Evolutionary conservation across 352 stramenopile genomes (phyloP).

Genomic region (Phytophthora colocasiae): DNA sequence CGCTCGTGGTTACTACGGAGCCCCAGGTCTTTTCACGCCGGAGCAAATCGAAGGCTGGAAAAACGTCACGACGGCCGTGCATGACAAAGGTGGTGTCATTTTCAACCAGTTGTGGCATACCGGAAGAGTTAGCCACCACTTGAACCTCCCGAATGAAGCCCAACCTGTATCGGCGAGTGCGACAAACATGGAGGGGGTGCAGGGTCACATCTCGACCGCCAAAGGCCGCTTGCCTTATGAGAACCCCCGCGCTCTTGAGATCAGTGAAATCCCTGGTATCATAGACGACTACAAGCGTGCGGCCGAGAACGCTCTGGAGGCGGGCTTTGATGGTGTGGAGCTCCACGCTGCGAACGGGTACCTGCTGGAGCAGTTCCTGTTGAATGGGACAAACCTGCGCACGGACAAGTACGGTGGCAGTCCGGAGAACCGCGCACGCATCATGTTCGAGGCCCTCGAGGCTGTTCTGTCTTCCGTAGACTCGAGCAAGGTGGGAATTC

Average conservation of each 20-base stretch:
- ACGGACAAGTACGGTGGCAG: slow-evolving; percentile 65
- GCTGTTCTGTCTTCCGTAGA: slow-evolving; percentile 42
- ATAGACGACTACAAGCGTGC: slow-evolving; percentile 38
- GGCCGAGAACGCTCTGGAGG: slow-evolving; percentile 58
- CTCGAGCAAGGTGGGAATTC: slow-evolving; percentile 45
- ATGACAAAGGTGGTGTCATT: slow-evolving; percentile 80
- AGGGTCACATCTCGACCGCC: slow-evolving; percentile 39
- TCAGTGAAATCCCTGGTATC: slow-evolving; percentile 69
- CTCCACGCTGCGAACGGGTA: slow-evolving; percentile 93
- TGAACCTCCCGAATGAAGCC: slow-evolving; percentile 55
- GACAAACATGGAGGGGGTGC: slow-evolving; percentile 39
- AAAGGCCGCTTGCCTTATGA: slow-evolving; percentile 45
- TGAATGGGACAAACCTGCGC: slow-evolving; percentile 72
- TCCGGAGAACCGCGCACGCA: slow-evolving; percentile 76
- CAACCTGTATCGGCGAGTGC: slow-evolving; percentile 55
- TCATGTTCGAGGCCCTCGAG: slow-evolving; percentile 77
- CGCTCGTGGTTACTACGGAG: slow-evolving; percentile 50
- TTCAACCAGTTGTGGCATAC: slow-evolving; percentile 90
- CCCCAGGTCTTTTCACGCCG: slow-evolving; percentile 59
- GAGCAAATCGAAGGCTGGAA: slow-evolving; percentile 71
- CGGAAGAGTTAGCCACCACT: slow-evolving; percentile 64
- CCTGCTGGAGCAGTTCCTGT: slow-evolving; percentile 90
- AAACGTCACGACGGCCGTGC: slow-evolving; percentile 68
- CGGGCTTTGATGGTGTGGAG: slow-evolving; percentile 93
- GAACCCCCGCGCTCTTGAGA: slow-evolving; percentile 67